Evolutionary conservation across 495 filamentous ascomycete species (phyloP).

Genomic region (Penicillium samsonianum): DNA sequence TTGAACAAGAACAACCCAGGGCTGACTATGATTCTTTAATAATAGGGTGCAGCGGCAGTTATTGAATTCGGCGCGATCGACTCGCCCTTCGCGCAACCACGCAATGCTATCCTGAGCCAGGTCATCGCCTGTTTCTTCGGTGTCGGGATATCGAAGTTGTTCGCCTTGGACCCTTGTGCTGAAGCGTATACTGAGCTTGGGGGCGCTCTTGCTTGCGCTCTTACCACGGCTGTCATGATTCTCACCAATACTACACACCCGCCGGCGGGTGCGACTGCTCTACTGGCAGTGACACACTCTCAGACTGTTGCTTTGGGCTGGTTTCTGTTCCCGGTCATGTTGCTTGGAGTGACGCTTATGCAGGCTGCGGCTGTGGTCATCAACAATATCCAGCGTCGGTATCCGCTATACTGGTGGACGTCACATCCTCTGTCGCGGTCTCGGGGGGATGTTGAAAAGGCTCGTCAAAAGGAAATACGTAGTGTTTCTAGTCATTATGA

Average conservation of each 20-base stretch:
- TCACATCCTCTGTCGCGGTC: constrained; percentile 30
- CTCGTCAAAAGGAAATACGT: constrained; percentile 18
- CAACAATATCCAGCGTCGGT: constrained; percentile 77
- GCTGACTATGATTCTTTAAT: not conserved
- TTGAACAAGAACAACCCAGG: not conserved
- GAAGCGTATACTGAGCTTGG: constrained; percentile 61
- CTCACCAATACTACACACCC: constrained; percentile 81
- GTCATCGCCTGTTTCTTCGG: constrained; percentile 67
- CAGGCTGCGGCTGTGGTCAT: constrained; percentile 63
- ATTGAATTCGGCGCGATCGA: constrained; percentile 72
- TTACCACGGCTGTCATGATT: constrained; percentile 70
- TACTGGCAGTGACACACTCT: constrained; percentile 70
- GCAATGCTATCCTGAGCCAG: constrained; percentile 74
- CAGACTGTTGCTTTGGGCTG: constrained; percentile 60
- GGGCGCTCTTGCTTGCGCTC: constrained; percentile 67
- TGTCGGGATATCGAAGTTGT: constrained; percentile 69
- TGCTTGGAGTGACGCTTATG: constrained; percentile 68
- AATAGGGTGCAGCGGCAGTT: constrained; percentile 74
- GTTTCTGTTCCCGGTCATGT: constrained; percentile 67
- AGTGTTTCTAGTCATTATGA: constrained; percentile 27
- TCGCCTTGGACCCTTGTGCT: constrained; percentile 54
- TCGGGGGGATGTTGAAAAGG: constrained; percentile 30
- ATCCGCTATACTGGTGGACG: constrained; percentile 74
- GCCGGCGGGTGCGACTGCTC: constrained; percentile 83
- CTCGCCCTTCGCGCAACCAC: constrained; percentile 83